phyloP scores from a whole-genome alignment of 192 early-diverging fungal genomes.

The Polychytrium aggregatum region DNA sequence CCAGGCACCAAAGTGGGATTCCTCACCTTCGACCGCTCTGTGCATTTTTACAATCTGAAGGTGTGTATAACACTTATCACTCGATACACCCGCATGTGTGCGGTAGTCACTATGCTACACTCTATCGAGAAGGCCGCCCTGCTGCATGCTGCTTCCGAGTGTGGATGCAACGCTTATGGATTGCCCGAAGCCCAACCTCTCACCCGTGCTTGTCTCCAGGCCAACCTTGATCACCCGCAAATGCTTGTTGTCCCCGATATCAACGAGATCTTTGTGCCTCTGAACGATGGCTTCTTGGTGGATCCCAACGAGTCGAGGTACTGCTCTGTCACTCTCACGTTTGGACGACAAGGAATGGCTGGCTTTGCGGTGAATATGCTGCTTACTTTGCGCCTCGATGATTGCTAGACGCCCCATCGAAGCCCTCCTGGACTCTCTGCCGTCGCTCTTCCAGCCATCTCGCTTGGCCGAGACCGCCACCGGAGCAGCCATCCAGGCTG shows the following conservation, averaged over 20 bases:
- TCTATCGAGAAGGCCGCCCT: too few relatives aligned
- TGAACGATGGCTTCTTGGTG: slow-evolving; percentile 83
- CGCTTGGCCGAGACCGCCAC: slow-evolving; percentile 63
- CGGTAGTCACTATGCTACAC: too few relatives aligned
- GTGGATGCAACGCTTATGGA: too few relatives aligned
- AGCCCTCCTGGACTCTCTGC: slow-evolving; percentile 67
- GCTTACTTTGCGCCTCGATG: background rate
- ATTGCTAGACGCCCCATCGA: slow-evolving; percentile 57
- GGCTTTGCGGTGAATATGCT: slow-evolving; percentile 2
- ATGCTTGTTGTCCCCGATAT: slow-evolving; percentile 94
- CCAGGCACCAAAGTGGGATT: slow-evolving; percentile 59
- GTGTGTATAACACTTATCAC: slow-evolving; percentile 16
- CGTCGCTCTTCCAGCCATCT: slow-evolving; percentile 71
- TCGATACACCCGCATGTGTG: background rate
- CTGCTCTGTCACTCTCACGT: too few relatives aligned
- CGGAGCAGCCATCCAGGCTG: slow-evolving; percentile 70
- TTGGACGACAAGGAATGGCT: too few relatives aligned
- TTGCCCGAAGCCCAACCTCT: too few relatives aligned
- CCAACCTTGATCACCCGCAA: slow-evolving; percentile 72
- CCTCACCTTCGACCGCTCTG: slow-evolving; percentile 76
- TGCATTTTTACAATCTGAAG: slow-evolving; percentile 93
- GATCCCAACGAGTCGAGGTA: slow-evolving; percentile 70
- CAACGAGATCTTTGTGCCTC: slow-evolving; percentile 86
- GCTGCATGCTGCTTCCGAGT: too few relatives aligned
- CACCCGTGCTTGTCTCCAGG: too few relatives aligned